Evolutionary conservation across 2,329 filamentous ascomycete species (phyloP).

Genomic region (Phialophora verrucosa): DNA sequence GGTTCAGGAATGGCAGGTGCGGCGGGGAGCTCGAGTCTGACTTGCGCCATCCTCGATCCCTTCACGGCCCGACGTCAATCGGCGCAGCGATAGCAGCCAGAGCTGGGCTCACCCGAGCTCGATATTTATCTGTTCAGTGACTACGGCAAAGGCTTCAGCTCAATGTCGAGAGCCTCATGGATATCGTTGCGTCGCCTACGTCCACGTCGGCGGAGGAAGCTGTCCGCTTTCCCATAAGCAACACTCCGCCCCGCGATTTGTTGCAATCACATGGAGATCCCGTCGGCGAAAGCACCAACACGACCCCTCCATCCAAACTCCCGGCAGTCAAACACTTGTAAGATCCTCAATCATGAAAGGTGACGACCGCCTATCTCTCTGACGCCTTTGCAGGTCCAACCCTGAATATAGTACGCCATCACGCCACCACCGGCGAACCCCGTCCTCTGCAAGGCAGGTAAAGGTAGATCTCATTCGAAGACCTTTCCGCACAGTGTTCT

Average conservation of each 20-base stretch:
- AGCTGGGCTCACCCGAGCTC: slow-evolving; percentile 14
- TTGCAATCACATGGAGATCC: slow-evolving; percentile 55
- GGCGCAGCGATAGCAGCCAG: slow-evolving; percentile 9
- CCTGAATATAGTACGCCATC: slow-evolving; percentile 67
- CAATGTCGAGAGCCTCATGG: slow-evolving; percentile 39
- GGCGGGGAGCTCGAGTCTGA: slow-evolving; percentile 18
- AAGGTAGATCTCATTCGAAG: slow-evolving; percentile 55
- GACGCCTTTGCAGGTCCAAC: slow-evolving; percentile 54
- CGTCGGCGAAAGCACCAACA: slow-evolving; percentile 48
- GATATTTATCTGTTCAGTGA: slow-evolving; percentile 65
- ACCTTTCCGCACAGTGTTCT: slow-evolving; percentile 3
- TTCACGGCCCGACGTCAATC: slow-evolving; percentile 7
- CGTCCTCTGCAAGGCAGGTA: slow-evolving; percentile 65
- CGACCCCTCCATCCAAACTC: slow-evolving; percentile 29
- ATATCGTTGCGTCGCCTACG: slow-evolving; percentile 39
- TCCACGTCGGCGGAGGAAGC: slow-evolving; percentile 35
- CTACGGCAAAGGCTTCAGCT: slow-evolving; percentile 30
- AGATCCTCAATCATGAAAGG: slow-evolving; percentile 32
- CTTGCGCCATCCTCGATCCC: slow-evolving; percentile 2
- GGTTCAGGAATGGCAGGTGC: slow-evolving; percentile 24
- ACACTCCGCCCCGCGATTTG: slow-evolving; percentile 44
- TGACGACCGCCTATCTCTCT: slow-evolving; percentile 1
- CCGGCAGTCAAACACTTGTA: slow-evolving; percentile 56
- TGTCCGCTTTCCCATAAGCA: slow-evolving; percentile 22
- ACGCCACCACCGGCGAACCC: slow-evolving; percentile 67